phyloP scores from a whole-genome alignment of 2,329 filamentous ascomycete genomes.

The Colletotrichum sp. region DNA sequence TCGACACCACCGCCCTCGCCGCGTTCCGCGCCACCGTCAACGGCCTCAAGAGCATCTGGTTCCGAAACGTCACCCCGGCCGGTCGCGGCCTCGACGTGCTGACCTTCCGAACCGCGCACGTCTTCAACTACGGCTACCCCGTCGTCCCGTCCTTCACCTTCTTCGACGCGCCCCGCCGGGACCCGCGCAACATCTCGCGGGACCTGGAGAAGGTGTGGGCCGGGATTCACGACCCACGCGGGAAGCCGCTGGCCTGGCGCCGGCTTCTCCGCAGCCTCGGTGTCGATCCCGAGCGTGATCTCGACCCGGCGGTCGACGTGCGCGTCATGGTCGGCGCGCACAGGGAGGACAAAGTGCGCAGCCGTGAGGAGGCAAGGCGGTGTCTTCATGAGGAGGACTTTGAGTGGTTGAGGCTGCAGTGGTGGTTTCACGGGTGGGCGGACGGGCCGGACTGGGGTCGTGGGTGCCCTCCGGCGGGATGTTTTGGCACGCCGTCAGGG shows the following conservation, averaged over 20 bases:
- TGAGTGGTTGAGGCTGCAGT: conserved; percentile 3
- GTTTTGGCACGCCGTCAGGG: not conserved
- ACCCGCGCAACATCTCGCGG: not conserved
- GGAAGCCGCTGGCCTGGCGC: not conserved
- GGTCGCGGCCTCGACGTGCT: not conserved
- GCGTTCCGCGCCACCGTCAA: not conserved
- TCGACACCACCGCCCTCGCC: not conserved
- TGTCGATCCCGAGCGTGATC: not conserved
- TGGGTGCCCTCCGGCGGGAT: not conserved
- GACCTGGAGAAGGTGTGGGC: not conserved
- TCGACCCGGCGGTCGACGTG: not conserved
- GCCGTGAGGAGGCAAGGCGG: not conserved
- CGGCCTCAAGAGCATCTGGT: conserved; percentile 8
- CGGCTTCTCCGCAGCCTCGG: not conserved
- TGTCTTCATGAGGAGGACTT: conserved; percentile 12
- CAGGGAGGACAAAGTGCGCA: not conserved
- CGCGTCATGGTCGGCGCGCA: not conserved
- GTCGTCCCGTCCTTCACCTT: conserved; percentile 2
- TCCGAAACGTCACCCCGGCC: not conserved
- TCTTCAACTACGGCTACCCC: conserved; percentile 13
- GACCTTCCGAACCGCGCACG: not conserved
- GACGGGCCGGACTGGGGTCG: not conserved
- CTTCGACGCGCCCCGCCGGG: not conserved
- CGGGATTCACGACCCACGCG: not conserved
- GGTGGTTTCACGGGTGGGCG: conserved; percentile 15